Evolutionary conservation across 2,329 filamentous ascomycete species (phyloP).

Genomic region (Diaporthe longicolla): DNA sequence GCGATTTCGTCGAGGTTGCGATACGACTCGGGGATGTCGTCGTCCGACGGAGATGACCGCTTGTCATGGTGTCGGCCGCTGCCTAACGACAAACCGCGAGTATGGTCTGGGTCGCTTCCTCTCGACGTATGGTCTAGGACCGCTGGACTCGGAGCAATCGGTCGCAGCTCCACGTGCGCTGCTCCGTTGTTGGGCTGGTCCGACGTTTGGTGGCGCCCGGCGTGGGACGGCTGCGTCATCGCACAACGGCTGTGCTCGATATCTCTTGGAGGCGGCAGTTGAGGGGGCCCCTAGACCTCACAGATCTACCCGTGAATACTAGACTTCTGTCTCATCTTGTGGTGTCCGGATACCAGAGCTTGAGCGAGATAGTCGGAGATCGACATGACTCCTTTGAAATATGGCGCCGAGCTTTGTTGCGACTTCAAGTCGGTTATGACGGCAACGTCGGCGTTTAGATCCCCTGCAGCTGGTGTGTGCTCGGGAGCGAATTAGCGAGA

Average conservation of each 20-base stretch:
- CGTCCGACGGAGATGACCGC: conserved; percentile 40
- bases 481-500: background rate
- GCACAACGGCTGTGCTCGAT: conserved; percentile 19
- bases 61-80: conserved; percentile 1
- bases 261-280: conserved; percentile 5
- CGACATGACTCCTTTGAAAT: background rate
- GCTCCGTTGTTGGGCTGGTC: conserved; percentile 27
- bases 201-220: conserved; percentile 24
- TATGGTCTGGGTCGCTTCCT: background rate
- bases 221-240: conserved; percentile 30
- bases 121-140: background rate
- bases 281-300: background rate
- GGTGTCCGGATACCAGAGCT: background rate
- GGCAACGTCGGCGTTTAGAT: background rate
- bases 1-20: conserved; percentile 46
- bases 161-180: background rate
- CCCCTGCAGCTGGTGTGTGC: background rate
- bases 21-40: conserved; percentile 48
- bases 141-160: conserved; percentile 1
- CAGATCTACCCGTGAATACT: conserved; percentile 8
- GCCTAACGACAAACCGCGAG: background rate
- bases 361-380: background rate
- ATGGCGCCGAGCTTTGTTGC: background rate
- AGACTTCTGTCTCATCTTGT: background rate
- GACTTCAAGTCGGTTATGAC: background rate